phyloP scores from a whole-genome alignment of 164 flowering plant species.

The Kalanchoe fedtschenkoi region DNA sequence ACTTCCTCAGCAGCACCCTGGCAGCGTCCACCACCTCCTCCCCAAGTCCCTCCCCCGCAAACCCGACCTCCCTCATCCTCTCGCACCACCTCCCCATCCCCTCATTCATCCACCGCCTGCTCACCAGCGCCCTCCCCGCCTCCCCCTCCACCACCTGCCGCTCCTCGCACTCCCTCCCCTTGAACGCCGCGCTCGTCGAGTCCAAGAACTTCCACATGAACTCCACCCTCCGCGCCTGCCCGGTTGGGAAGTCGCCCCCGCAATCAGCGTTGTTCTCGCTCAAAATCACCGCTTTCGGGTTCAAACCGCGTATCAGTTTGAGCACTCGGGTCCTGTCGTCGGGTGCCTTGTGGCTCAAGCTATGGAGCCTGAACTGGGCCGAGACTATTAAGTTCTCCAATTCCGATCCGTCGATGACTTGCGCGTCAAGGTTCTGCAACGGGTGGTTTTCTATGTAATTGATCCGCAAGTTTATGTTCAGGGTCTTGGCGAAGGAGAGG shows the following conservation, averaged over 20 bases:
- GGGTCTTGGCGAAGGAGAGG: slow-evolving; percentile 41
- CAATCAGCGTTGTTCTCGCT: slow-evolving; percentile 56
- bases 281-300: slow-evolving; percentile 53
- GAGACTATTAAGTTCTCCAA: slow-evolving; percentile 51
- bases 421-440: slow-evolving; percentile 30
- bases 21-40: slow-evolving; percentile 58
- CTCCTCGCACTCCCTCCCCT: slow-evolving; percentile 65
- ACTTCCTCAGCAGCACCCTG: slow-evolving; percentile 55
- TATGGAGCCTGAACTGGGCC: slow-evolving; percentile 64
- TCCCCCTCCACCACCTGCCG: slow-evolving; percentile 67
- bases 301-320: slow-evolving; percentile 21
- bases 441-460: slow-evolving; percentile 28
- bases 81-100: slow-evolving; percentile 58
- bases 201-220: slow-evolving; percentile 66
- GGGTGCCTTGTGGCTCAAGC: slow-evolving; percentile 29
- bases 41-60: slow-evolving; percentile 33
- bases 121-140: slow-evolving; percentile 42
- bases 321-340: slow-evolving; percentile 44
- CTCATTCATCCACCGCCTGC: slow-evolving; percentile 46
- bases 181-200: slow-evolving; percentile 60
- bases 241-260: slow-evolving; percentile 42
- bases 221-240: slow-evolving; percentile 48
- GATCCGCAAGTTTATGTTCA: slow-evolving; percentile 50
- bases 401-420: slow-evolving; percentile 19
- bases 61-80: slow-evolving; percentile 48